Base-by-base conservation (phyloP, 2,329 filamentous ascomycete genomes). In the Microsporum ferrugineum region DNA sequence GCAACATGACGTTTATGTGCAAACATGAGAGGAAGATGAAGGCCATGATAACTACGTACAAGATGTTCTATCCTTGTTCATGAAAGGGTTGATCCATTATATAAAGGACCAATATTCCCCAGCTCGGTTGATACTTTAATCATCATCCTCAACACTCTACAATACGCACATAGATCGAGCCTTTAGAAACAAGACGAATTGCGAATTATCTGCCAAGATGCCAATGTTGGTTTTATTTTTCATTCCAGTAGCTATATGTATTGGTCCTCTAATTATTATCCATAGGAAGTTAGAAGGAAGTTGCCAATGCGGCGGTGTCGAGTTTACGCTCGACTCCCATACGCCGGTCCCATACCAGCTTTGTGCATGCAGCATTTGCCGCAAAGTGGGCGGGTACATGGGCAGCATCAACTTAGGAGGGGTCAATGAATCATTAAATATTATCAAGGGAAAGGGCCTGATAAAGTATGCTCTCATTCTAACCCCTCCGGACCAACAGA, bases 311-410 rank as follows among this genome's bases (percentile, higher is more conserved):
- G 77, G 78, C 58, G 69, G 70, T 41, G 69, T 79, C n/a, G 71
- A 78, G 68, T 80, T 79, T 64, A 72, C 70, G 2, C 68, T 79
- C 5, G 65, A 78, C 59, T 79, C 76, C 2, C 70, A 75, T 38
- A 79, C 77, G 0, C 77, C 77, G 0, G 75, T 78, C 0, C 78
- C 77, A 0, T 80, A 78, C 62, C 77, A 79, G 65, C 69, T 79
- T 34, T 80, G 78, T 60, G 75, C 76, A 39, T 79, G 77, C 66
- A 75, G 75, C 63, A 80, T 79, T 64, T 80, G 77, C 61, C 76
- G 77, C 57, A 79, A 79, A 68, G 71, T 77, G 34, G 75, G 74
- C 10, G 77, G 77, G 12, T 74, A 77, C 63, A 68, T 68, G 31
- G 76, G 77, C n/a, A 71, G 71, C 56, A 75, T 79, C 33, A 79